phyloP scores from a whole-genome alignment of 2,329 filamentous ascomycete genomes.

The Pseudofabraea citricarpa region DNA sequence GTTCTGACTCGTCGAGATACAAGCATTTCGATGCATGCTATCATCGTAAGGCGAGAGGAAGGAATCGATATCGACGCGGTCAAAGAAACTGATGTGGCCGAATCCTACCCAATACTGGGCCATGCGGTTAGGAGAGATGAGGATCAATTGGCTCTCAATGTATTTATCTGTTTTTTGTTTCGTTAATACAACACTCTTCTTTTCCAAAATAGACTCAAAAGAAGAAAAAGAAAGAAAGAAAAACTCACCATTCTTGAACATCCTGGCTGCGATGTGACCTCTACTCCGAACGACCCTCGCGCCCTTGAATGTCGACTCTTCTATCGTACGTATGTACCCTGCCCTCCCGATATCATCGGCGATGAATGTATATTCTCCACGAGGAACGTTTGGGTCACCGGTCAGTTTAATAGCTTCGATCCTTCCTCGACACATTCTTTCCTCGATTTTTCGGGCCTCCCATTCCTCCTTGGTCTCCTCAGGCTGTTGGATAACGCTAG shows the following conservation, averaged over 20 bases:
- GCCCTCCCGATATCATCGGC: constrained; percentile 68
- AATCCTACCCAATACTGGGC: constrained; percentile 77
- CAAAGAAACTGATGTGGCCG: constrained; percentile 55
- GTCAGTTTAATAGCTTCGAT: constrained; percentile 87
- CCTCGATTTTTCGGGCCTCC: constrained; percentile 38
- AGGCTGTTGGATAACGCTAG: constrained; percentile 33
- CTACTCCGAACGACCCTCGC: constrained; percentile 67
- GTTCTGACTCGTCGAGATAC: too few species aligned
- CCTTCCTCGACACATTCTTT: constrained; percentile 56
- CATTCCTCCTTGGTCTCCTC: constrained; percentile 43
- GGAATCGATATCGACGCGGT: constrained; percentile 54
- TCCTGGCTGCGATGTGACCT: constrained; percentile 72
- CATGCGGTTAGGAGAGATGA: constrained; percentile 71
- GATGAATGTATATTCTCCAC: constrained; percentile 79
- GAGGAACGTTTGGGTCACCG: constrained; percentile 83
- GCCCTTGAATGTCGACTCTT: constrained; percentile 67
- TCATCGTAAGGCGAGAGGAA: constrained; percentile 30
- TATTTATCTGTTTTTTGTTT: constrained; percentile 62
- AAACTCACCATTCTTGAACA: constrained; percentile 66
- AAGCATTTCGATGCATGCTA: constrained; percentile 3
- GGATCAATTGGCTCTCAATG: constrained; percentile 69
- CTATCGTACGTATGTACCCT: constrained; percentile 59
- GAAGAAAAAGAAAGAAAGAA: neutral
- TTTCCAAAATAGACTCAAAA: neutral
- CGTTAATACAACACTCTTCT: constrained; percentile 13